Evolutionary conservation across 2,329 filamentous ascomycete species (phyloP).

Genomic region (Pseudopyrenochaeta lycopersici): DNA sequence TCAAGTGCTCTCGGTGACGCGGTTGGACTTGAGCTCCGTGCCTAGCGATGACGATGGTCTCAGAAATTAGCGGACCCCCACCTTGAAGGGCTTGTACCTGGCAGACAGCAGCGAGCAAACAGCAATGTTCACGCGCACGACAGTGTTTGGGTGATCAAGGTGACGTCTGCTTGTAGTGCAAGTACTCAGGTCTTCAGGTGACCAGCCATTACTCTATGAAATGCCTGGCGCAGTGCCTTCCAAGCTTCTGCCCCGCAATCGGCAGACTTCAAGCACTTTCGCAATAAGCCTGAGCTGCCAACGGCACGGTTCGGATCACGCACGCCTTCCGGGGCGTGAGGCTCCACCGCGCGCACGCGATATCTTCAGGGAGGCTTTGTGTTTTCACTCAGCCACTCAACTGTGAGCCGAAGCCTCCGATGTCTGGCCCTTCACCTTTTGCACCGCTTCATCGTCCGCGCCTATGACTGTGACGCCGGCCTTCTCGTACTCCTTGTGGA

Average conservation of each 20-base stretch:
- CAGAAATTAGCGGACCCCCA: conserved; percentile 35
- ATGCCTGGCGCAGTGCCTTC: neutral
- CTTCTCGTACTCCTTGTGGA: conserved; percentile 63
- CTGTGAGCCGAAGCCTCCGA: conserved; percentile 4
- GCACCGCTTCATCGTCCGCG: conserved; percentile 65
- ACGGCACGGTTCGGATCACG: conserved; percentile 18
- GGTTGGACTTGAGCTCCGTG: conserved; percentile 24
- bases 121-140: conserved; percentile 3
- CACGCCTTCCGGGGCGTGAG: conserved; percentile 1
- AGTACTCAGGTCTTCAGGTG: conserved; percentile 7
- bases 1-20: conserved; percentile 25
- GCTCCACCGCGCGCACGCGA: neutral
- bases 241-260: conserved; percentile 13
- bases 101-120: conserved; percentile 8
- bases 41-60: conserved; percentile 35
- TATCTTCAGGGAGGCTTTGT: neutral
- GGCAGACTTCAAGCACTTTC: conserved; percentile 9
- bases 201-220: conserved; percentile 5
- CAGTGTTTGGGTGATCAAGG: neutral
- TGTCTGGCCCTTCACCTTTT: conserved; percentile 52
- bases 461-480: conserved; percentile 71
- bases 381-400: neutral
- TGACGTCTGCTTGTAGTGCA: neutral
- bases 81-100: conserved; percentile 5
- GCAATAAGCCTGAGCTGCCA: conserved; percentile 7